Evolutionary conservation across 805 yeast species (phyloP).

Genomic region (Metschnikowia lachancei): DNA sequence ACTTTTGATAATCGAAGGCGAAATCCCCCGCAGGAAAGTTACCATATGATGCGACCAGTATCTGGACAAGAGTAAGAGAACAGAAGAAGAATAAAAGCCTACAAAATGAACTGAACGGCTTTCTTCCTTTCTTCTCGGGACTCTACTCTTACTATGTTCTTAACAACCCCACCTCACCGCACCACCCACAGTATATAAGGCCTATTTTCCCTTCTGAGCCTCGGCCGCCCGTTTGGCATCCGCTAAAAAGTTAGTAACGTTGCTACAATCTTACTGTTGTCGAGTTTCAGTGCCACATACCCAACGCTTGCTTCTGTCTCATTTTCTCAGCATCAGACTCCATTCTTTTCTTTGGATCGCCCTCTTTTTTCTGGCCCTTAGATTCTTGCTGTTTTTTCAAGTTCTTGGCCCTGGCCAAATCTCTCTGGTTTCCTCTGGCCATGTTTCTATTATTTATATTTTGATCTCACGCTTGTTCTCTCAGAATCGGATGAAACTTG

Average conservation of each 20-base stretch:
- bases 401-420: constrained; percentile 86
- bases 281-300: constrained; percentile 37
- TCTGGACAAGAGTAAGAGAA: no score
- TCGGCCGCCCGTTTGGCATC: constrained; percentile 47
- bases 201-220: constrained; percentile 54
- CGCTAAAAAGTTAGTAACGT: constrained; percentile 28
- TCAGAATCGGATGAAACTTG: not conserved
- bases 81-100: no score
- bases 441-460: constrained; percentile 35
- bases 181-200: constrained; percentile 11
- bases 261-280: not conserved
- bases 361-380: constrained; percentile 60
- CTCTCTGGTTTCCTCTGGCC: constrained; percentile 98
- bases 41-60: no score
- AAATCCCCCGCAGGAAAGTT: no score
- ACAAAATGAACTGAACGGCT: no score
- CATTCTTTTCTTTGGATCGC: constrained; percentile 82
- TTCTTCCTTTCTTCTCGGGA: no score
- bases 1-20: no score
- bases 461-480: not conserved
- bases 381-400: constrained; percentile 72
- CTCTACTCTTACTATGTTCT: no score
- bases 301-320: constrained; percentile 84
- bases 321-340: constrained; percentile 88
- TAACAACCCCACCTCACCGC: no score